Evolutionary conservation across 768 basidiomycete species (phyloP), one percentile per base, ranked within the genome.

Genomic region (Lactifluus echinatus): DNA sequence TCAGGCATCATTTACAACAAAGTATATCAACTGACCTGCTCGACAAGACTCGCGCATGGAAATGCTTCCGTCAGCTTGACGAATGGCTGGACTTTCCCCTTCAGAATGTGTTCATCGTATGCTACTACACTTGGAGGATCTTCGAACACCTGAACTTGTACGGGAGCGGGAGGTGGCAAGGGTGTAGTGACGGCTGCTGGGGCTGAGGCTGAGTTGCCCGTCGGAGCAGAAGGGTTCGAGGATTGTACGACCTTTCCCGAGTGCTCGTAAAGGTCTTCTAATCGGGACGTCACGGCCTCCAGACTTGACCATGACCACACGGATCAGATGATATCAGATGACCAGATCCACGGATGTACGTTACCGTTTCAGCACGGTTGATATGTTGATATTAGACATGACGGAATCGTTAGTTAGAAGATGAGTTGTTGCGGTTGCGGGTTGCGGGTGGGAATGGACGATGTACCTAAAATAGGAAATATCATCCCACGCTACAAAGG

Each of bases 271-370:
- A 93, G 75, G 67, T 99, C 96, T 71, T 99, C 96, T 34, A 99
- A 81, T 33, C 96, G 83, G 43, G 89, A 90, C 6, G 92, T 93
- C 8, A 93, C 90, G 24, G 96, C 96, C 76, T 94, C 89, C 50
- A 93, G 80, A 62, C 93, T 93, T n/a, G n/a, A n/a, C n/a, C n/a
- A n/a, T n/a, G n/a, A n/a, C n/a, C n/a, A n/a, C n/a, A n/a, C n/a
- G n/a, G n/a, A n/a, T n/a, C n/a, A n/a, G n/a, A n/a, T n/a, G n/a
- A n/a, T n/a, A n/a, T n/a, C n/a, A n/a, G n/a, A n/a, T n/a, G n/a
- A n/a, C n/a, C n/a, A n/a, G n/a, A n/a, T n/a, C n/a, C n/a, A n/a
- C n/a, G n/a, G n/a, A 21, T 28, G 26, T 21, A 37, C 29, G 17
- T 53, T 50, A 60, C 63, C 61, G 50, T 53, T 63, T 63, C 37